These are phyloP conservation scores for Botrytis medusae DNA, from an alignment of 2,329 filamentous ascomycete species.

Conservation along the genomic window DNA sequence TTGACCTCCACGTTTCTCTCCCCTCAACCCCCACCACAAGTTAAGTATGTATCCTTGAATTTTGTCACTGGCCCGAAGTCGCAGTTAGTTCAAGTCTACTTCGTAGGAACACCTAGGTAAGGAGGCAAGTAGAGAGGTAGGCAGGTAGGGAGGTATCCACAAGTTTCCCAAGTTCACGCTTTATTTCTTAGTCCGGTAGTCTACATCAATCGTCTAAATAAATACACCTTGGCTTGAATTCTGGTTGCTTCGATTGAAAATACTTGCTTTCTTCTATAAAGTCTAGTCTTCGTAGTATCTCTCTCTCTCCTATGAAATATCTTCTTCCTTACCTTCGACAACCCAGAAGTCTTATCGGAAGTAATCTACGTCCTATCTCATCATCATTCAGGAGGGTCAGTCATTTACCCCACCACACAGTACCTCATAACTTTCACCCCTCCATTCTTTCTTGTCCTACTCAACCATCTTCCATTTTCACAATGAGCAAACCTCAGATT, in stretches of 20 bases:
- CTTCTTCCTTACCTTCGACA: conserved; percentile 1
- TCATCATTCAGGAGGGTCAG: conserved; percentile 32
- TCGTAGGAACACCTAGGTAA: not conserved
- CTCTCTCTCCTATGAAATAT: not conserved
- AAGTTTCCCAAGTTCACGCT: not conserved
- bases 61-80: not conserved
- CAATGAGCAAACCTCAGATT: conserved; percentile 53
- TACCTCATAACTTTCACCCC: conserved; percentile 3
- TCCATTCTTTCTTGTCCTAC: conserved; percentile 1
- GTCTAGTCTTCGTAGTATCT: not conserved
- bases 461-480: conserved; percentile 17
- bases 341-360: not conserved
- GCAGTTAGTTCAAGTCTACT: not conserved
- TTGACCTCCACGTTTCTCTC: not conserved
- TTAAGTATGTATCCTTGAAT: not conserved
- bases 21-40: conserved; percentile 5
- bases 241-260: not conserved
- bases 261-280: not conserved
- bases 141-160: not conserved
- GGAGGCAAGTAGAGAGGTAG: no score
- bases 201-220: not conserved
- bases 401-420: conserved; percentile 32
- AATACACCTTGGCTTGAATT: not conserved
- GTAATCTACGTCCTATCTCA: not conserved
- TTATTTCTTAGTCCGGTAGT: not conserved